Conservation (phyloP, 2,329 filamentous ascomycete species). For the Claviceps sp. region DNA sequence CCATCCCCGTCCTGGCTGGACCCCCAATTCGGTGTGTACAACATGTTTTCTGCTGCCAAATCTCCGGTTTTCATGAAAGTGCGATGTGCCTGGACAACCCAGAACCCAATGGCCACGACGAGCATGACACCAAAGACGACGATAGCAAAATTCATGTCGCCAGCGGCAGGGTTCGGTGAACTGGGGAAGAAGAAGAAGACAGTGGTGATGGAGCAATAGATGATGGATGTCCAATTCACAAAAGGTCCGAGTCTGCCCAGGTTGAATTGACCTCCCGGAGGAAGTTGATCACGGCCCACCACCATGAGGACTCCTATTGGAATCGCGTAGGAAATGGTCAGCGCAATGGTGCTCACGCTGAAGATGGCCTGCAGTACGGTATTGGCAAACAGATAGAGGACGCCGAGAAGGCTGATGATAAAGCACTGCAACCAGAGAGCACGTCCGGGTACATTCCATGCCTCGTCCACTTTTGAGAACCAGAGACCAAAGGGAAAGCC, state of each 20-base stretch:
- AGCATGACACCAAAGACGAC: constrained; percentile 43
- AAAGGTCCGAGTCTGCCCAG: constrained; percentile 30
- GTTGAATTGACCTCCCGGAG: constrained; percentile 26
- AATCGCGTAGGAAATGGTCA: constrained; percentile 36
- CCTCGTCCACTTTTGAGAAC: constrained; percentile 27
- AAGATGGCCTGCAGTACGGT: constrained; percentile 40
- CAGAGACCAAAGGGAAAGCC: constrained; percentile 32
- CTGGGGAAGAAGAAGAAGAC: constrained; percentile 43
- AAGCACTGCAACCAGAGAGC: constrained; percentile 38
- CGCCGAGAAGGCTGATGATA: constrained; percentile 30
- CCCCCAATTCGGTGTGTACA: constrained; percentile 6
- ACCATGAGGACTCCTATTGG: constrained; percentile 34
- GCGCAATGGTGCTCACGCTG: constrained; percentile 41
- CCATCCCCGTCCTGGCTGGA: not conserved
- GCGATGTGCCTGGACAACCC: constrained; percentile 32
- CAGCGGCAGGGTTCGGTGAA: constrained; percentile 26
- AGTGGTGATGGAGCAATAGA: constrained; percentile 38
- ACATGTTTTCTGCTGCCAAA: constrained; percentile 7
- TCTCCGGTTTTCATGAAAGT: constrained; percentile 12
- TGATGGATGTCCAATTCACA: constrained; percentile 34
- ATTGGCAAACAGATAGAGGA: constrained; percentile 40
- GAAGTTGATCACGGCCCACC: constrained; percentile 38
- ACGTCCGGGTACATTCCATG: constrained; percentile 38
- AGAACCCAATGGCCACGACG: constrained; percentile 34
- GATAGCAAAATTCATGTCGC: constrained; percentile 46